Evolutionary conservation across 495 filamentous ascomycete genomes (phyloP).

Genomic region (Aspergillus saccharolyticus): DNA sequence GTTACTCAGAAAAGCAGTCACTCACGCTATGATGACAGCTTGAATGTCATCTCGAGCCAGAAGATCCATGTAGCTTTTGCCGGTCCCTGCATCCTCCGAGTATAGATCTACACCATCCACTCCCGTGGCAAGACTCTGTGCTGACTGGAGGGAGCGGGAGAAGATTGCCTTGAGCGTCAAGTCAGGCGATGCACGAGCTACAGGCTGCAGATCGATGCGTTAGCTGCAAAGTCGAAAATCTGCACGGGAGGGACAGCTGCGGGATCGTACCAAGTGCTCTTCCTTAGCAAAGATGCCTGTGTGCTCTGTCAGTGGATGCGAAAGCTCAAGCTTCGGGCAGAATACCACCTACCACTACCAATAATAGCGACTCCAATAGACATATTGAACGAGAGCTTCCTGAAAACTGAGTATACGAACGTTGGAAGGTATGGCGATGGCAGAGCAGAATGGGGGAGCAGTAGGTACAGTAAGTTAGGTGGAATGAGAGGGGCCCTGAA

Average conservation of each 20-base stretch:
- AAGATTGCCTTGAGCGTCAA: conserved; percentile 57
- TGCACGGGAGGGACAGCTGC: background rate
- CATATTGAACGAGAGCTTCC: conserved; percentile 17
- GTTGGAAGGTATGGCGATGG: background rate
- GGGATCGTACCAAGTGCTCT: conserved; percentile 35
- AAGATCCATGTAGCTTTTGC: conserved; percentile 52
- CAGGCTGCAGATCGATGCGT: conserved; percentile 33
- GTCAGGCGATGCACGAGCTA: conserved; percentile 40
- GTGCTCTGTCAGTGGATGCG: conserved; percentile 3
- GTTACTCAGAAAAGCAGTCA: no score
- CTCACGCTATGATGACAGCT: conserved; percentile 63
- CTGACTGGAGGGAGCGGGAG: conserved; percentile 53
- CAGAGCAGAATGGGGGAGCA: background rate
- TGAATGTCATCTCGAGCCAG: conserved; percentile 60
- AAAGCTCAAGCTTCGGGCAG: background rate
- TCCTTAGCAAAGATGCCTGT: conserved; percentile 47
- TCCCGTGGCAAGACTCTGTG: conserved; percentile 35
- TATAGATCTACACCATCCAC: conserved; percentile 47
- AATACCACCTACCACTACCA: conserved; percentile 51
- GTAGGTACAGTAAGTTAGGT: background rate
- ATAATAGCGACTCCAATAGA: conserved; percentile 60
- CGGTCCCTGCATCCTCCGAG: conserved; percentile 56
- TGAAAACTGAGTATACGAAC: background rate
- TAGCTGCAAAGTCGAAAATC: background rate
- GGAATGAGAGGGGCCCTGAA: background rate